These are phyloP conservation scores for Forsythia viridissima DNA, from an alignment of 257 asterid species.

Conservation along the genomic window DNA sequence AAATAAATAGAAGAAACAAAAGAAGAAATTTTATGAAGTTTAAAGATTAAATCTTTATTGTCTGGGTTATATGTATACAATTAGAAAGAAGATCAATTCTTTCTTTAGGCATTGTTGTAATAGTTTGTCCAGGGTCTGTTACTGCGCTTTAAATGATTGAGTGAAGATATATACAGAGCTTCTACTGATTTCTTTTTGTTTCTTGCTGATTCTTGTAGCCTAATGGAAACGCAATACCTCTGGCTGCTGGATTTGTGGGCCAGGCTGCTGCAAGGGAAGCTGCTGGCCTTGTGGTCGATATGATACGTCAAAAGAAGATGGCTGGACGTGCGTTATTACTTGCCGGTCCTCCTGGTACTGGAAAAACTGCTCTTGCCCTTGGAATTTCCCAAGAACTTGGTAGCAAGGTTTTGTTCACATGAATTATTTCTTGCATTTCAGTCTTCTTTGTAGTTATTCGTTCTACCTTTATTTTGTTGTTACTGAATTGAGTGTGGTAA, in stretches of 20 bases:
- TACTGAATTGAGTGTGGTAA: background rate
- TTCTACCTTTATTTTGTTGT: background rate
- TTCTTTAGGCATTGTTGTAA: background rate
- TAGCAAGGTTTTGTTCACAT: constrained; percentile 64
- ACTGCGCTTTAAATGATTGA: background rate
- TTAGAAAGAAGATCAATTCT: background rate
- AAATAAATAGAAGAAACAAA: background rate
- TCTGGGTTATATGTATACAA: background rate
- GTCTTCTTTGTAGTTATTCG: background rate
- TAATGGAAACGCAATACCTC: constrained; percentile 72
- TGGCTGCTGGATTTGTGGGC: constrained; percentile 99
- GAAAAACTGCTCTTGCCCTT: constrained; percentile 96
- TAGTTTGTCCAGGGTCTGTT: constrained; percentile 6
- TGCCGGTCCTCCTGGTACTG: constrained; percentile 99
- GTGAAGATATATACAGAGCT: background rate
- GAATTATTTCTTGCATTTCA: background rate
- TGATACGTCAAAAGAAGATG: constrained; percentile 98
- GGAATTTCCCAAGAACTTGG: constrained; percentile 97
- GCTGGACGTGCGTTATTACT: constrained; percentile 90
- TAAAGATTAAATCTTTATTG: background rate
- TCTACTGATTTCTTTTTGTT: constrained; percentile 9
- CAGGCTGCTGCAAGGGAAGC: constrained; percentile 95
- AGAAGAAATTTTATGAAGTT: background rate
- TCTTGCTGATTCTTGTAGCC: constrained; percentile 40
- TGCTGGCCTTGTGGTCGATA: constrained; percentile 86